Evolutionary conservation across 192 early-diverging fungal species (phyloP).

Genomic region (Coemansia sp.): DNA sequence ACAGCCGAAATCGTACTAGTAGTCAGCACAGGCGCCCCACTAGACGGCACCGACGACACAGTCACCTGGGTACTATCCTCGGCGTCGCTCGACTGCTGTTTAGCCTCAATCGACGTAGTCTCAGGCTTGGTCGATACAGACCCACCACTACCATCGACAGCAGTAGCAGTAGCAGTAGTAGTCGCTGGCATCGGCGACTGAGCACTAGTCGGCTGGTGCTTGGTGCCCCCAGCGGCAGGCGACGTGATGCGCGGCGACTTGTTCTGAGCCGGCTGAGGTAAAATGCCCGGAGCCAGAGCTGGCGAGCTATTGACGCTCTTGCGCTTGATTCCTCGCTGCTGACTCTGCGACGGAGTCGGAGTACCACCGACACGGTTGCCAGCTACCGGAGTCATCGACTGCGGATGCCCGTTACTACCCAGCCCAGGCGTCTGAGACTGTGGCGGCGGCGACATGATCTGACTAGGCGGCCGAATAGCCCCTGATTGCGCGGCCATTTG

Average conservation of each 20-base stretch:
- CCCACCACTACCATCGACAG: background rate
- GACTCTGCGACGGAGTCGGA: slow-evolving; percentile 23
- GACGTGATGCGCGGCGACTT: slow-evolving; percentile 45
- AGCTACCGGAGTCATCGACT: background rate
- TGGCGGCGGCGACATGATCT: slow-evolving; percentile 28
- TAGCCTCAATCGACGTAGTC: background rate
- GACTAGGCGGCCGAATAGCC: slow-evolving; percentile 18
- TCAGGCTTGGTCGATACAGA: background rate
- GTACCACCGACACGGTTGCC: slow-evolving; percentile 7
- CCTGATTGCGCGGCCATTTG: slow-evolving; percentile 5
- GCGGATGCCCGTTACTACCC: slow-evolving; percentile 8
- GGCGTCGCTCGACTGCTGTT: background rate
- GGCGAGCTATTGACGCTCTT: slow-evolving; percentile 52
- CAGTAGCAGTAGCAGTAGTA: background rate
- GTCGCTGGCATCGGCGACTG: background rate
- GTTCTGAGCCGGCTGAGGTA: slow-evolving; percentile 5
- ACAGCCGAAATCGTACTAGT: background rate
- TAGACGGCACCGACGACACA: background rate
- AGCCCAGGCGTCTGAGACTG: background rate
- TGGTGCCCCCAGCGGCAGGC: slow-evolving; percentile 6
- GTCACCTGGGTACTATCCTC: background rate
- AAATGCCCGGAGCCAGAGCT: slow-evolving; percentile 4
- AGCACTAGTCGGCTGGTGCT: background rate
- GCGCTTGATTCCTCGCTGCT: slow-evolving; percentile 44
- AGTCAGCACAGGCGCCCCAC: background rate